Evolutionary conservation across 225 moss, liverwort and hornwort genomes (phyloP).

Genomic region (Physcomitrellopsis africana): DNA sequence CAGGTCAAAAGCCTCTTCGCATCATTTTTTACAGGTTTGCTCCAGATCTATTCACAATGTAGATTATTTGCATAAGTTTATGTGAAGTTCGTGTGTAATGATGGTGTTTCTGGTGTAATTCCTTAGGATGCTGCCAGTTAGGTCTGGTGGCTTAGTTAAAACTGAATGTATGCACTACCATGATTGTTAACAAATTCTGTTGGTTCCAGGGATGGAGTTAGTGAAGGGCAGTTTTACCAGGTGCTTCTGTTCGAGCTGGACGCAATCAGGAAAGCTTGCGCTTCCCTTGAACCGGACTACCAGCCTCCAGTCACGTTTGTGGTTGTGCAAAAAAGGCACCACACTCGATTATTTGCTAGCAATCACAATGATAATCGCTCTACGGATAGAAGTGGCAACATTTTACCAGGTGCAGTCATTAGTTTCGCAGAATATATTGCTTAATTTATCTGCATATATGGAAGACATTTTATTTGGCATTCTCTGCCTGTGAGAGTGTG

Average conservation of each 20-base stretch:
- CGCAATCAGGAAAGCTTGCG: conserved; percentile 95
- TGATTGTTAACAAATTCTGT: neutral
- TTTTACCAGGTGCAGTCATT: conserved; percentile 65
- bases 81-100: neutral
- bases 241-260: conserved; percentile 87
- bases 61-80: neutral
- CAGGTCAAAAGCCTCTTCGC: conserved; percentile 57
- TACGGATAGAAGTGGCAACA: conserved; percentile 87
- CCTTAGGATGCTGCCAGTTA: fast-evolving
- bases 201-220: conserved; percentile 79
- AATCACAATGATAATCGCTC: conserved; percentile 84
- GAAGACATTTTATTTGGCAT: too few relatives aligned
- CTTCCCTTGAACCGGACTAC: conserved; percentile 88
- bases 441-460: too few relatives aligned
- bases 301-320: conserved; percentile 98
- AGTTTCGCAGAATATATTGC: neutral
- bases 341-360: conserved; percentile 86
- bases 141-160: too few relatives aligned
- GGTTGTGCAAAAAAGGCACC: conserved; percentile 95
- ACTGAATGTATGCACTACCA: neutral
- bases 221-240: conserved; percentile 96
- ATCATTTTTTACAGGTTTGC: conserved; percentile 91
- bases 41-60: too few relatives aligned
- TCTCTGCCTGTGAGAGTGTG: too few relatives aligned
- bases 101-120: neutral